Conservation (phyloP, 2,329 filamentous ascomycete species). For the Huntiella abstrusa region DNA sequence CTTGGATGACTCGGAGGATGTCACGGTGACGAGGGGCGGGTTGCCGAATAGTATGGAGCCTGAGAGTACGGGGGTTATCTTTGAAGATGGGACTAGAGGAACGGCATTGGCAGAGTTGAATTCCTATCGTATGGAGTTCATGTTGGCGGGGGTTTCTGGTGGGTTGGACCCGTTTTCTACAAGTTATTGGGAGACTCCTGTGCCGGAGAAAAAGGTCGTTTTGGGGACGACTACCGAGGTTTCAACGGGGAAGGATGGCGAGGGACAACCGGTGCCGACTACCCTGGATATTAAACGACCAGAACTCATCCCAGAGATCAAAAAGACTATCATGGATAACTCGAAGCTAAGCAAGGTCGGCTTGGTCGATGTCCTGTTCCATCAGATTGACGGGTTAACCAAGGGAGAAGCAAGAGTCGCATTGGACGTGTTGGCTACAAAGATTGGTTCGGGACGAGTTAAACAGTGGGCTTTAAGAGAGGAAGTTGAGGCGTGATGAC, state of each 20-base stretch:
- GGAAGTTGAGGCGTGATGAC: not conserved
- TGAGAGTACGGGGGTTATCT: constrained; percentile 63
- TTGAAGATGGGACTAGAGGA: constrained; percentile 41
- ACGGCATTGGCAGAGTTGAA: constrained; percentile 31
- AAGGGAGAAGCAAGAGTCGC: constrained; percentile 25
- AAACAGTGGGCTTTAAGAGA: constrained; percentile 21
- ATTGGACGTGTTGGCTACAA: constrained; percentile 23
- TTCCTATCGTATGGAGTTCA: constrained; percentile 54
- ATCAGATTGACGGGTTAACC: constrained; percentile 21
- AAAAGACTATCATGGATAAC: constrained; percentile 23
- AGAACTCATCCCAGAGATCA: constrained; percentile 24
- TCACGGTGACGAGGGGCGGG: constrained; percentile 29
- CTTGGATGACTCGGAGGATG: constrained; percentile 68
- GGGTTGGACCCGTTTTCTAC: constrained; percentile 71
- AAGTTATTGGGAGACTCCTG: constrained; percentile 50
- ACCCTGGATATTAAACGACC: constrained; percentile 15
- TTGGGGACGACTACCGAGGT: constrained; percentile 20
- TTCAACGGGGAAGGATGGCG: constrained; percentile 7
- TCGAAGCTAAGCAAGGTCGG: constrained; percentile 23
- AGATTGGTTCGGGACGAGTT: constrained; percentile 19
- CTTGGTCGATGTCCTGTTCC: constrained; percentile 23
- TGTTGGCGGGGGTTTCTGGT: constrained; percentile 42
- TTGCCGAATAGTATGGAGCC: constrained; percentile 56
- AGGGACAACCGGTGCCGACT: constrained; percentile 17
- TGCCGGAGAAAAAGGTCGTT: constrained; percentile 14